A percentile compares a stretch with the other conserved stretches of the same genome.
Conservation (phyloP, 768 basidiomycete species). For the Porphyrellus cyaneotinctus region DNA sequence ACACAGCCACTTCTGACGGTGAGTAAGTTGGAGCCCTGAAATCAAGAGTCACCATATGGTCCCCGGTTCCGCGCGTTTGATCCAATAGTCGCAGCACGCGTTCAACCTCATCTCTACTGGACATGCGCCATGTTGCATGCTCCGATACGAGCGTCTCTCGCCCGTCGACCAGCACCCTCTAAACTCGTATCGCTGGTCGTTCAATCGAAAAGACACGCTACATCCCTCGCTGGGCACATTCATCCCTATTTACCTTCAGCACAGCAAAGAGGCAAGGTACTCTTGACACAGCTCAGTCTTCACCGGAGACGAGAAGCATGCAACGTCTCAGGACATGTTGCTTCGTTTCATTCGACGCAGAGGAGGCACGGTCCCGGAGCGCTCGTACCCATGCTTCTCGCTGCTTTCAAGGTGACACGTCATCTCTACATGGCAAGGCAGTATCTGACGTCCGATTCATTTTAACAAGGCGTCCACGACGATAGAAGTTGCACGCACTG, state of each 20-base stretch:
- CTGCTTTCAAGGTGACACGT: slow-evolving; percentile 53
- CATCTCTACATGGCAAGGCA: background rate
- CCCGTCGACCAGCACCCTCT: background rate
- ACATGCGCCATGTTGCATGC: slow-evolving; percentile 55
- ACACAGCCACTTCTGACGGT: slow-evolving; percentile 1
- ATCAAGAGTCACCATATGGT: too few species aligned
- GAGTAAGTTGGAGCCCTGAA: background rate
- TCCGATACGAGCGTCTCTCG: slow-evolving; percentile 10
- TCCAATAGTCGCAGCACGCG: slow-evolving; percentile 1
- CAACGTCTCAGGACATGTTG: background rate
- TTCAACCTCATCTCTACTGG: slow-evolving; percentile 1
- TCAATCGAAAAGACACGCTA: background rate
- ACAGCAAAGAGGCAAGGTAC: slow-evolving; percentile 2
- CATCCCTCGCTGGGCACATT: background rate
- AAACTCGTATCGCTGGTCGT: background rate
- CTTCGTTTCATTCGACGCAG: slow-evolving; percentile 41
- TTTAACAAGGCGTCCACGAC: slow-evolving; percentile 63
- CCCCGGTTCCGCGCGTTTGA: background rate
- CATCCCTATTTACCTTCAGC: background rate
- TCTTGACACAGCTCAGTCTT: slow-evolving; percentile 4
- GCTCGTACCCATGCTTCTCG: slow-evolving; percentile 53
- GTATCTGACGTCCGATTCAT: background rate
- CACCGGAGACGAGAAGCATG: slow-evolving; percentile 3
- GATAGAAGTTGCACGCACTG: slow-evolving; percentile 65
- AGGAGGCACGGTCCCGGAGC: slow-evolving; percentile 20